These are phyloP conservation scores for Dichomitus squalens DNA, from an alignment of 1,284 basidiomycete genomes.

Conservation along the genomic window DNA sequence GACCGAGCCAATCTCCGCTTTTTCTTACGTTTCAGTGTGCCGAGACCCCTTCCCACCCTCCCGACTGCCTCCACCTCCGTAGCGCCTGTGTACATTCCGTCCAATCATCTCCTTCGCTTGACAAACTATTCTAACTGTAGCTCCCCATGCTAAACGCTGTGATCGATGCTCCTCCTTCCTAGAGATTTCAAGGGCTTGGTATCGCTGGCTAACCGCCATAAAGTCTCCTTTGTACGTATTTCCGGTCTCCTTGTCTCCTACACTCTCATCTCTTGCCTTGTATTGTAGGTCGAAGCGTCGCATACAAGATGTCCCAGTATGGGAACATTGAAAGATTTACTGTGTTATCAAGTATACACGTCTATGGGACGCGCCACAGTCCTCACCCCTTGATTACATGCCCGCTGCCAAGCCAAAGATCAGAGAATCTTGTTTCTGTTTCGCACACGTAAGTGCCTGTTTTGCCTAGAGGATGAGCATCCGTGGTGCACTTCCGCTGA, in stretches of 20 bases:
- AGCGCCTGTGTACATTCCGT: conserved; percentile 20
- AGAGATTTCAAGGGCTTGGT: not conserved
- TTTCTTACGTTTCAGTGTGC: conserved; percentile 2
- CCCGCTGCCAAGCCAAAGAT: not conserved
- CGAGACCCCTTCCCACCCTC: conserved; percentile 16
- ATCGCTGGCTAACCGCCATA: not conserved
- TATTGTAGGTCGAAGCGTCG: too few relatives aligned
- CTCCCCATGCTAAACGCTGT: not conserved
- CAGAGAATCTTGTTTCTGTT: not conserved
- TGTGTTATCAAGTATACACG: too few relatives aligned
- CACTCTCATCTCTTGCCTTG: too few relatives aligned
- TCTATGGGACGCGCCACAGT: too few relatives aligned
- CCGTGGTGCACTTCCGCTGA: not conserved
- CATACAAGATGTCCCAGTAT: too few relatives aligned
- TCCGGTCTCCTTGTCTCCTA: not conserved
- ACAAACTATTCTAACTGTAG: not conserved
- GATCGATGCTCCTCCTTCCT: not conserved
- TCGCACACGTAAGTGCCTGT: not conserved
- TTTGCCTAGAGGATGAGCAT: not conserved
- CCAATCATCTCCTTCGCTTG: not conserved
- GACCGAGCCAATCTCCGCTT: not conserved
- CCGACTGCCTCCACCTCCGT: conserved; percentile 24
- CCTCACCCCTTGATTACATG: not conserved
- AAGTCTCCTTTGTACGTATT: not conserved
- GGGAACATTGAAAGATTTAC: too few relatives aligned